Conservation (phyloP, 1,284 basidiomycete species). For the Earliella scabrosa region DNA sequence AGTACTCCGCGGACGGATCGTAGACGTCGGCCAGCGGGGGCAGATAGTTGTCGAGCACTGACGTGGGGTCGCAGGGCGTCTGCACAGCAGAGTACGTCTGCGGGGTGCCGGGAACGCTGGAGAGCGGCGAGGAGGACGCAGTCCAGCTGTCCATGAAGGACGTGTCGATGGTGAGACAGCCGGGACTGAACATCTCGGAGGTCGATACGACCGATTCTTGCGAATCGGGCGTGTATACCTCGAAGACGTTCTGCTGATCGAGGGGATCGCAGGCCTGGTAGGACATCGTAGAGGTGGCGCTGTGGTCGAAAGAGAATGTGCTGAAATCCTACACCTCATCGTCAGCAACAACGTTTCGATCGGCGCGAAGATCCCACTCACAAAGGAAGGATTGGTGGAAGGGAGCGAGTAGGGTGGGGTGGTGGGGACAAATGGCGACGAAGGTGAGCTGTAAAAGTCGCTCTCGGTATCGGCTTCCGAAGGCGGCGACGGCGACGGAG, state of each 20-base stretch:
- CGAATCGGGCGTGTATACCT: slow-evolving; percentile 21
- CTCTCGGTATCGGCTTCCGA: slow-evolving; percentile 29
- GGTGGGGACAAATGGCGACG: slow-evolving; percentile 24
- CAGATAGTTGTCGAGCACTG: slow-evolving; percentile 17
- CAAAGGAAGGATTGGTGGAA: slow-evolving; percentile 49
- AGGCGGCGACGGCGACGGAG: slow-evolving; percentile 24
- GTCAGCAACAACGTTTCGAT: slow-evolving; percentile 28
- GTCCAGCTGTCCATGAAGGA: slow-evolving; percentile 30
- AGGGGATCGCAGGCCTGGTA: slow-evolving; percentile 37
- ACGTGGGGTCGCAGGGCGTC: slow-evolving; percentile 18
- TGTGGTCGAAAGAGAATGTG: slow-evolving; percentile 51
- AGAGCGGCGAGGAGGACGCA: slow-evolving; percentile 31
- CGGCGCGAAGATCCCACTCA: slow-evolving; percentile 46
- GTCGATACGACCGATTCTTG: slow-evolving; percentile 20
- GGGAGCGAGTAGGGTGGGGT: slow-evolving; percentile 36
- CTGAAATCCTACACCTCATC: slow-evolving; percentile 40
- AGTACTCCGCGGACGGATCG: slow-evolving; percentile 24
- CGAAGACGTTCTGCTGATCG: slow-evolving; percentile 24
- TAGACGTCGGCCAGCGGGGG: slow-evolving; percentile 16
- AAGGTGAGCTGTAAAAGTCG: slow-evolving; percentile 32
- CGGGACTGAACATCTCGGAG: slow-evolving; percentile 23
- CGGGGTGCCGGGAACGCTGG: slow-evolving; percentile 37
- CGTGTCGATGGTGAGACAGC: slow-evolving; percentile 32
- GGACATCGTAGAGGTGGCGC: slow-evolving; percentile 30
- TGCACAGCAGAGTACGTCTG: slow-evolving; percentile 26